Evolutionary conservation across 306 rosid species (phyloP).

Genomic region (Acacia crassicarpa): DNA sequence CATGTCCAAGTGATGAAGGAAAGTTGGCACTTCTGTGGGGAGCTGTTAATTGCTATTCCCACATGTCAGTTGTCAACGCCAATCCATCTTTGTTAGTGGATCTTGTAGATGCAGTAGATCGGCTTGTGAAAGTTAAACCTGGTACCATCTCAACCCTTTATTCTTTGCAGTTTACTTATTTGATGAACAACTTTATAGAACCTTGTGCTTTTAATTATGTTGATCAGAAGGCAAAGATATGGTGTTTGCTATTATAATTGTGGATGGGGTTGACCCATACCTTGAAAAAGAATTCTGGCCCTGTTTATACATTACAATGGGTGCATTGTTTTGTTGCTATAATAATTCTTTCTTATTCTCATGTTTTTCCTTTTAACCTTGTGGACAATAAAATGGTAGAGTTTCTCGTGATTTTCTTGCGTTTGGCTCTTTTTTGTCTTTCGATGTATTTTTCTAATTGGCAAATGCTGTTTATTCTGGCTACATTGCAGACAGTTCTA

Average conservation of each 20-base stretch:
- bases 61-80: constrained; percentile 42
- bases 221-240: neutral
- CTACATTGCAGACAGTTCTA: constrained; percentile 40
- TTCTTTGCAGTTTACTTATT: constrained; percentile 18
- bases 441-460: neutral
- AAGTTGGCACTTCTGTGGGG: constrained; percentile 77
- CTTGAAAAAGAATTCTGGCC: constrained; percentile 1
- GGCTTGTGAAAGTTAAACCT: constrained; percentile 43
- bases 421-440: neutral
- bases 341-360: neutral
- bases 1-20: constrained; percentile 48
- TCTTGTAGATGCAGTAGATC: constrained; percentile 65
- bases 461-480: constrained; percentile 35
- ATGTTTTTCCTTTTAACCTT: constrained; percentile 16
- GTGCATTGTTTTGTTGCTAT: constrained; percentile 17
- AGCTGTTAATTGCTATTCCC: constrained; percentile 64
- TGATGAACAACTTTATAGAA: constrained; percentile 6
- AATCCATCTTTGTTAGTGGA: constrained; percentile 53
- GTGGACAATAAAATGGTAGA: neutral
- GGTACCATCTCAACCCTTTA: constrained; percentile 45
- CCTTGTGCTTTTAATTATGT: constrained; percentile 6
- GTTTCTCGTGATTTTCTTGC: constrained; percentile 8
- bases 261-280: constrained; percentile 4
- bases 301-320: constrained; percentile 1
- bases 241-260: constrained; percentile 6